phyloP scores from a whole-genome alignment of 495 filamentous ascomycete genomes.

The Thozetella sp. region DNA sequence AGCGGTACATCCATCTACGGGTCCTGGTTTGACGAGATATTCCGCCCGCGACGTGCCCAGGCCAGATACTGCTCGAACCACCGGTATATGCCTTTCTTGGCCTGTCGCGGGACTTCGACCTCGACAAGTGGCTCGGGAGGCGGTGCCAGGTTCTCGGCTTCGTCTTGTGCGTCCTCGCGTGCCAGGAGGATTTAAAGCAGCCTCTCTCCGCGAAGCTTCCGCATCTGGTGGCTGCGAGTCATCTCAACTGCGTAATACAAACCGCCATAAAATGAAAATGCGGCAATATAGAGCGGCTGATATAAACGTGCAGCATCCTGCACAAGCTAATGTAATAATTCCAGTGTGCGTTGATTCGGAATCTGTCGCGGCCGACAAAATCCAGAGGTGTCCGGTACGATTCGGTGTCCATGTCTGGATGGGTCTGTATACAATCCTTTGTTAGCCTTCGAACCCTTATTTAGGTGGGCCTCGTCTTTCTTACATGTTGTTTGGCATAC shows the following conservation, averaged over 20 bases:
- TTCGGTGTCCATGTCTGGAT: constrained; percentile 7
- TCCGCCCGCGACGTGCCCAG: background rate
- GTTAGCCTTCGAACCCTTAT: background rate
- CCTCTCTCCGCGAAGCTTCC: too few relatives aligned
- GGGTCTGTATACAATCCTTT: constrained; percentile 3
- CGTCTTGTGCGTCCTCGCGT: constrained; percentile 2
- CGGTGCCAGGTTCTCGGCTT: constrained; percentile 10
- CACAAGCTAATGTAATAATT: constrained; percentile 8
- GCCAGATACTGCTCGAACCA: background rate
- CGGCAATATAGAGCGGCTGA: too few relatives aligned
- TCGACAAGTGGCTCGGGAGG: constrained; percentile 7
- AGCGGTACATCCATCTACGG: constrained; percentile 5
- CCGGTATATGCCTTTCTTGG: background rate
- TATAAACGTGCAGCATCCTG: background rate
- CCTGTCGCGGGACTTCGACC: background rate
- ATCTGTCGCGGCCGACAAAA: constrained; percentile 7
- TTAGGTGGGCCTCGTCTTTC: too few relatives aligned
- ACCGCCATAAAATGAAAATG: too few relatives aligned
- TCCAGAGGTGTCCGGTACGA: constrained; percentile 16
- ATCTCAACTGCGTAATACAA: too few relatives aligned
- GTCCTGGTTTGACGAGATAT: constrained; percentile 7
- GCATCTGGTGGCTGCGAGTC: too few relatives aligned
- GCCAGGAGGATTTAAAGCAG: too few relatives aligned
- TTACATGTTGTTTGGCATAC: constrained; percentile 6
- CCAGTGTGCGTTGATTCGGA: constrained; percentile 9